Conservation (phyloP, 2,329 filamentous ascomycete genomes). For the Colletotrichum magnum region DNA sequence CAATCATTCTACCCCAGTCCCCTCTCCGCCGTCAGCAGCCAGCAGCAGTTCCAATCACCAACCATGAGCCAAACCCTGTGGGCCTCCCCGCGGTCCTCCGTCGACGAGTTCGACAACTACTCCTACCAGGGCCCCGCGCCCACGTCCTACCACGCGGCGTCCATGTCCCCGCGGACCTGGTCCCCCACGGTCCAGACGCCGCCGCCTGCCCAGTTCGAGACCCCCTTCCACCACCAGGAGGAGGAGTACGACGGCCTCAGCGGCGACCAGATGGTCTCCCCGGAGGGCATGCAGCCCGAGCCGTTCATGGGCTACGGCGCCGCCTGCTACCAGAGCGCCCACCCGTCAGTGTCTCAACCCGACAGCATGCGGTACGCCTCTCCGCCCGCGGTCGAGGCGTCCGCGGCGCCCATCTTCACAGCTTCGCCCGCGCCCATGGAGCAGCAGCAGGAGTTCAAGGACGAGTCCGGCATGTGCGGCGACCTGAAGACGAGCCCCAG, state of each 20-base stretch:
- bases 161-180: constrained; percentile 53
- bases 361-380: too few relatives aligned
- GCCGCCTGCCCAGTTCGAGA: constrained; percentile 22
- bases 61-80: constrained; percentile 43
- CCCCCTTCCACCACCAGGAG: constrained; percentile 31
- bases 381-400: too few relatives aligned
- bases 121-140: constrained; percentile 51
- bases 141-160: constrained; percentile 47
- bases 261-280: constrained; percentile 15
- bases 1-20: constrained; percentile 41
- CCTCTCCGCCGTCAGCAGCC: constrained; percentile 24
- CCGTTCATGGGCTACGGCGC: constrained; percentile 30
- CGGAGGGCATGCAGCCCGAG: constrained; percentile 19
- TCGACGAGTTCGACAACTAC: constrained; percentile 55
- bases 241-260: constrained; percentile 7
- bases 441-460: too few relatives aligned
- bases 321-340: constrained; percentile 1
- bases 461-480: too few relatives aligned
- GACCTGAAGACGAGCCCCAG: too few relatives aligned
- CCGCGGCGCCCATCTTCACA: too few relatives aligned
- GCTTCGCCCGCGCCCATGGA: too few relatives aligned
- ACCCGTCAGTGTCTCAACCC: background rate
- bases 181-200: constrained; percentile 36
- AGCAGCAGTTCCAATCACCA: constrained; percentile 25
- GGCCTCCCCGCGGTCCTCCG: constrained; percentile 53